Evolutionary conservation across 1,139 yeast species (phyloP).

Genomic region (Geotrichum citri-aurantii): DNA sequence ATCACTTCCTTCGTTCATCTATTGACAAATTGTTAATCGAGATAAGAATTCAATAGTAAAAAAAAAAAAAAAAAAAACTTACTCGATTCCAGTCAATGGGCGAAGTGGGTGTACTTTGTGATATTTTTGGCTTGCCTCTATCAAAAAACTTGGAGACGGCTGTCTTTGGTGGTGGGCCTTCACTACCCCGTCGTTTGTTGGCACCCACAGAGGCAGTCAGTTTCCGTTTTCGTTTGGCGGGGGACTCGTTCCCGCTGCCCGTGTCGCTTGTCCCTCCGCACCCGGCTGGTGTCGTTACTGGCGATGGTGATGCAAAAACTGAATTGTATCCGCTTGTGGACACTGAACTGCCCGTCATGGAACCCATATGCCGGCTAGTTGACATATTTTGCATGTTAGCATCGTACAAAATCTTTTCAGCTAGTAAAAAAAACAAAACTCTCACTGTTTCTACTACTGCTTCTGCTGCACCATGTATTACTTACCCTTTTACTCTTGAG

Average conservation of each 20-base stretch:
- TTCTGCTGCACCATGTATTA: background rate
- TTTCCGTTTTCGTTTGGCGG: slow-evolving; percentile 19
- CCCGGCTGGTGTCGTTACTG: slow-evolving; percentile 9
- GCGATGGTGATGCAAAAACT: slow-evolving; percentile 20
- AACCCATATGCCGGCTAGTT: background rate
- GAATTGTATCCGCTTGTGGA: slow-evolving; percentile 21
- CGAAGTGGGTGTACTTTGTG: slow-evolving; percentile 12
- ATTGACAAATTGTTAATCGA: background rate
- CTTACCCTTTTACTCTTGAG: slow-evolving; percentile 24
- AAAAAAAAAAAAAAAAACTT: slow-evolving; percentile 3
- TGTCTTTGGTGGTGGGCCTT: slow-evolving; percentile 25
- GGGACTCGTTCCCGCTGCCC: slow-evolving; percentile 18
- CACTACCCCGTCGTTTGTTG: slow-evolving; percentile 17
- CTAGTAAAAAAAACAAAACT: background rate
- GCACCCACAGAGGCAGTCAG: background rate
- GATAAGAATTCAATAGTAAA: background rate
- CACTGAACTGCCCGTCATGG: slow-evolving; percentile 10
- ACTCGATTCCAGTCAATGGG: slow-evolving; percentile 16
- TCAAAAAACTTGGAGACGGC: slow-evolving; percentile 29
- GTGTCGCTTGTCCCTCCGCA: background rate
- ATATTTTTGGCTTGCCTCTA: slow-evolving; percentile 5
- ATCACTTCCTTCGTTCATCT: slow-evolving; percentile 4
- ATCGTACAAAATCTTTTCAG: background rate
- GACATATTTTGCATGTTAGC: background rate
- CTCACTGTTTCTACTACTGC: background rate